phyloP scores from a whole-genome alignment of 2,329 filamentous ascomycete genomes.

The Colletotrichum sp. region DNA sequence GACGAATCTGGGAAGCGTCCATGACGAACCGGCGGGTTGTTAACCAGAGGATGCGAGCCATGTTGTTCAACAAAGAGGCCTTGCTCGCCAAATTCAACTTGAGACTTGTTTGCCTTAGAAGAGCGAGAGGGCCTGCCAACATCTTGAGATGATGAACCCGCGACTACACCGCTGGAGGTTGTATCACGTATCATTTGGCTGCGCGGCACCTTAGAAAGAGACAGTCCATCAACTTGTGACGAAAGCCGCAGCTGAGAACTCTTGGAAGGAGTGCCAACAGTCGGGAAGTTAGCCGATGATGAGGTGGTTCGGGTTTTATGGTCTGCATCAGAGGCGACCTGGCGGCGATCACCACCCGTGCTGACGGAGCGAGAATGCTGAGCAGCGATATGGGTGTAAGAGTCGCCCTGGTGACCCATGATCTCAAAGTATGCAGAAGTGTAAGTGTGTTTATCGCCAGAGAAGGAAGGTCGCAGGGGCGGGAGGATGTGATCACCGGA shows the following conservation, averaged over 20 bases:
- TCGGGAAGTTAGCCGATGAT: neutral
- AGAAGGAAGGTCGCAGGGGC: neutral
- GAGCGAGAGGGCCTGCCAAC: neutral
- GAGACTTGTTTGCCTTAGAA: neutral
- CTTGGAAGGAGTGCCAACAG: neutral
- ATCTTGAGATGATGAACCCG: neutral
- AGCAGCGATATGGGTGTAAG: neutral
- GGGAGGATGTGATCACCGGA: neutral
- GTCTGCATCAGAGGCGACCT: neutral
- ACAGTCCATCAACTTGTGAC: neutral
- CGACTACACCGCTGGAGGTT: neutral
- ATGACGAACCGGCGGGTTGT: neutral
- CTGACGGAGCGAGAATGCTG: neutral
- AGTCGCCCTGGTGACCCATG: neutral
- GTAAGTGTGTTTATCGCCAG: neutral
- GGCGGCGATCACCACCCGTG: neutral
- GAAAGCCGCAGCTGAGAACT: neutral
- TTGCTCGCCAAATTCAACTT: neutral
- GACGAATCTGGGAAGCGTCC: neutral
- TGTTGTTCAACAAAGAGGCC: neutral
- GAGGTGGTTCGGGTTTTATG: neutral
- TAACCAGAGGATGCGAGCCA: neutral
- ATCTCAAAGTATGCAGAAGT: neutral
- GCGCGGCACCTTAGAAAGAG: neutral
- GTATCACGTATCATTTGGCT: neutral